These are phyloP conservation scores for Hanseniaspora nectarophila DNA, from an alignment of 805 yeast genomes.

Conservation along the genomic window DNA sequence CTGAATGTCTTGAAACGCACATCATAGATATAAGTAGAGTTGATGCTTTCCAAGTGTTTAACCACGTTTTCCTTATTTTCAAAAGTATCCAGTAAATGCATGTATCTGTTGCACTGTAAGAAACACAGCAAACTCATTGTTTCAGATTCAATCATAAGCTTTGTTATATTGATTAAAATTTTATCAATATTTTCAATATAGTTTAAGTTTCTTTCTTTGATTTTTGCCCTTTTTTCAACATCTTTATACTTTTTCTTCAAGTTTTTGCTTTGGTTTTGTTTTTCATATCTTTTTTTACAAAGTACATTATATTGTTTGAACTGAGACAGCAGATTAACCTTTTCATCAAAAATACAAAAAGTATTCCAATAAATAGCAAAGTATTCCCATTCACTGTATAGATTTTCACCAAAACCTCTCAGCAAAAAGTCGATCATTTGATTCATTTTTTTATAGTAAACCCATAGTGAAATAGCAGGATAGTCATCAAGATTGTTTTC, in stretches of 20 bases:
- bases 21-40: slow-evolving; percentile 29
- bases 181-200: slow-evolving; percentile 31
- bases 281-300: slow-evolving; percentile 28
- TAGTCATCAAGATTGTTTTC: slow-evolving; percentile 5
- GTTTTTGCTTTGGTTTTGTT: slow-evolving; percentile 30
- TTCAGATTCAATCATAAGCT: slow-evolving; percentile 20
- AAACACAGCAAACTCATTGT: slow-evolving; percentile 26
- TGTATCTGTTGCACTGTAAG: slow-evolving; percentile 29
- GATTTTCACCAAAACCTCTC: slow-evolving; percentile 62
- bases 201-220: slow-evolving; percentile 26
- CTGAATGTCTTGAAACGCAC: slow-evolving; percentile 70
- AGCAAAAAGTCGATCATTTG: slow-evolving; percentile 63
- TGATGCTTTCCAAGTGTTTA: slow-evolving; percentile 22
- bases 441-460: slow-evolving; percentile 51
- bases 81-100: slow-evolving; percentile 3
- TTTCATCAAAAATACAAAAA: slow-evolving; percentile 40
- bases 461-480: slow-evolving; percentile 35
- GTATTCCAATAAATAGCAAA: slow-evolving; percentile 59
- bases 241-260: slow-evolving; percentile 39
- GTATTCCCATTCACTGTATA: slow-evolving; percentile 61
- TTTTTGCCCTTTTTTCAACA: slow-evolving; percentile 36
- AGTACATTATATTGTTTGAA: slow-evolving; percentile 20
- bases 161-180: slow-evolving; percentile 23
- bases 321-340: slow-evolving; percentile 33
- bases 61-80: slow-evolving; percentile 22